Conservation (phyloP, 768 basidiomycete species). For the Suillus decipiens region DNA sequence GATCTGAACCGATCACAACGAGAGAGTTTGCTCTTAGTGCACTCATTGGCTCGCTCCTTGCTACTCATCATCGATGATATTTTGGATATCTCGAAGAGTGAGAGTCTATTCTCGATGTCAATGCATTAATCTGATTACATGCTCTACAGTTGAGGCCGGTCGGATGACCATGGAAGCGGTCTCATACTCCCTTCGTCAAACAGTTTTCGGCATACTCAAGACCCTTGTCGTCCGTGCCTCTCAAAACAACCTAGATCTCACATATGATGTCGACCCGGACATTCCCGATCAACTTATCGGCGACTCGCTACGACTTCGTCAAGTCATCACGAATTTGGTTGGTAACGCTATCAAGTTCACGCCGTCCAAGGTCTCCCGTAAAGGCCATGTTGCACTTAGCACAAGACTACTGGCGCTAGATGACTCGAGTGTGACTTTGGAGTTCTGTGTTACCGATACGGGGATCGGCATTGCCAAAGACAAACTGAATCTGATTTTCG, state of each 20-base stretch:
- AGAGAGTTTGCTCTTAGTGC: constrained; percentile 94
- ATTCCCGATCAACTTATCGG: constrained; percentile 98
- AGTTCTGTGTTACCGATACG: constrained; percentile 97
- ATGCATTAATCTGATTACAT: constrained; percentile 12
- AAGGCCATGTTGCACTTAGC: constrained; percentile 90
- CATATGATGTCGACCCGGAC: constrained; percentile 92
- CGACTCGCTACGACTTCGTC: constrained; percentile 90
- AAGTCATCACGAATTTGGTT: constrained; percentile 94
- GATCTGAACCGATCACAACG: constrained; percentile 93
- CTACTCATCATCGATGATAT: constrained; percentile 99
- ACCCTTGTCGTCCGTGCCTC: constrained; percentile 97
- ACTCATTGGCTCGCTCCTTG: constrained; percentile 89
- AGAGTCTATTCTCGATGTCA: constrained; percentile 33
- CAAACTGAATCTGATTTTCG: constrained; percentile 97
- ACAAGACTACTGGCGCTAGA: constrained; percentile 78
- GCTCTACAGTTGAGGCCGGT: constrained; percentile 84
- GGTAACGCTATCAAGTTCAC: constrained; percentile 99
- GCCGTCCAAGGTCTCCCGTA: constrained; percentile 70
- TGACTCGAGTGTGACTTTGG: constrained; percentile 83
- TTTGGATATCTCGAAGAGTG: constrained; percentile 99
- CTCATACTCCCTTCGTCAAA: constrained; percentile 96
- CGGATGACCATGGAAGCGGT: constrained; percentile 99
- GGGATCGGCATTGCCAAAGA: constrained; percentile 99
- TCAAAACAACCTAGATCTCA: constrained; percentile 94
- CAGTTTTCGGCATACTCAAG: constrained; percentile 96